phyloP scores from a whole-genome alignment of 1,139 yeast species.

The Waltiozyma sp. region DNA sequence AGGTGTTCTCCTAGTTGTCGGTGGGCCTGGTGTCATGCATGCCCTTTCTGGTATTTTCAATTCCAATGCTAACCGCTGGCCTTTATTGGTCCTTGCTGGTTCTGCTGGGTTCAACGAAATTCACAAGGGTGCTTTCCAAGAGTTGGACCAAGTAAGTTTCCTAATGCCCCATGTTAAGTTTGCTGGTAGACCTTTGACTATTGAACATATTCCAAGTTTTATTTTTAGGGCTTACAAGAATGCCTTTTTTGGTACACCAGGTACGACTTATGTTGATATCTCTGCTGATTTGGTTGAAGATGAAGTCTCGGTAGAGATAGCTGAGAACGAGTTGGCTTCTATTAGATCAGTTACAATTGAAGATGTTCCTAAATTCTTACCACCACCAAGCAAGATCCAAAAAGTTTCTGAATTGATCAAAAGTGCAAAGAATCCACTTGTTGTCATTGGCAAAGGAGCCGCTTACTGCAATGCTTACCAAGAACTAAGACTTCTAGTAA shows the following conservation, averaged over 20 bases:
- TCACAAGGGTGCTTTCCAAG: constrained; percentile 56
- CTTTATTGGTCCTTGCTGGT: constrained; percentile 51
- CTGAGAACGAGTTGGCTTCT: constrained; percentile 1
- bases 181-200: constrained; percentile 31
- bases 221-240: constrained; percentile 39
- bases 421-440: constrained; percentile 34
- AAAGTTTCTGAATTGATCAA: constrained; percentile 25
- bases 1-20: constrained; percentile 55
- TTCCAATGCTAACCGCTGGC: constrained; percentile 47
- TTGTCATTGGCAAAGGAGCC: constrained; percentile 56
- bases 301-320: constrained; percentile 3
- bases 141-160: constrained; percentile 46
- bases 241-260: constrained; percentile 41
- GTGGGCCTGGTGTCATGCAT: constrained; percentile 62
- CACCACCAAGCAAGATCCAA: constrained; percentile 28
- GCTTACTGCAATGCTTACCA: constrained; percentile 33
- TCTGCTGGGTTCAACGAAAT: constrained; percentile 36
- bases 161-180: constrained; percentile 37
- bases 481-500: constrained; percentile 29
- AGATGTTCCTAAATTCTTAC: constrained; percentile 26
- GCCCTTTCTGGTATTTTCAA: constrained; percentile 55
- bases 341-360: constrained; percentile 4
- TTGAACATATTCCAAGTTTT: constrained; percentile 26
- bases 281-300: constrained; percentile 48
- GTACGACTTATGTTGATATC: constrained; percentile 49